Conservation (phyloP, 2,329 filamentous ascomycete genomes). For the Penicillium psychrosexuale region DNA sequence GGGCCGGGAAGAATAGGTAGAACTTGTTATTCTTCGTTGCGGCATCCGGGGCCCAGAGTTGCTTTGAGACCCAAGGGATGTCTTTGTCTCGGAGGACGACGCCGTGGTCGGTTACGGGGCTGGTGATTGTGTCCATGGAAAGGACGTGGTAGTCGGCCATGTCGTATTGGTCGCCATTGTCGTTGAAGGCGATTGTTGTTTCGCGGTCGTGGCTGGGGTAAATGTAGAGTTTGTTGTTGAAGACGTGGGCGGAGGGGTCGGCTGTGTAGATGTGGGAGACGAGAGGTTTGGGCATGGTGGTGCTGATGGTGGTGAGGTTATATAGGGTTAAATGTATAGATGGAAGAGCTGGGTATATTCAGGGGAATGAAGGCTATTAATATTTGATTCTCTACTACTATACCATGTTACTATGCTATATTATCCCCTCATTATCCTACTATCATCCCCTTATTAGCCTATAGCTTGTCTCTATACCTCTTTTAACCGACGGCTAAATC, state of each 20-base stretch:
- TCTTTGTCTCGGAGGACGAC: constrained; percentile 63
- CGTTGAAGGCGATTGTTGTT: constrained; percentile 71
- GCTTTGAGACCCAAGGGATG: constrained; percentile 73
- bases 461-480: background rate
- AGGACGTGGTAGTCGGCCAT: constrained; percentile 84
- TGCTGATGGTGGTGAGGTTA: no score
- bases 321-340: background rate
- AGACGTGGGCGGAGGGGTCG: constrained; percentile 77
- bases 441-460: background rate
- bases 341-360: no score
- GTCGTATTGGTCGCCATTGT: constrained; percentile 82
- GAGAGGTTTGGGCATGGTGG: constrained; percentile 50
- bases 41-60: constrained; percentile 78
- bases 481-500: constrained; percentile 9
- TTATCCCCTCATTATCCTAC: background rate
- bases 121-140: constrained; percentile 56
- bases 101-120: constrained; percentile 68
- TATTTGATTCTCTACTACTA: background rate
- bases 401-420: background rate
- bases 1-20: constrained; percentile 74
- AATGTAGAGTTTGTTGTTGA: constrained; percentile 71
- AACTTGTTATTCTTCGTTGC: constrained; percentile 67
- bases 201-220: constrained; percentile 79
- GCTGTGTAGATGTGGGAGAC: constrained; percentile 75
- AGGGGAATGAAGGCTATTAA: background rate